Percentiles rank a stretch among this genome's conserved stretches.
Evolutionary conservation across 768 basidiomycete species (phyloP).

Genomic region (Termitomyces sp.): DNA sequence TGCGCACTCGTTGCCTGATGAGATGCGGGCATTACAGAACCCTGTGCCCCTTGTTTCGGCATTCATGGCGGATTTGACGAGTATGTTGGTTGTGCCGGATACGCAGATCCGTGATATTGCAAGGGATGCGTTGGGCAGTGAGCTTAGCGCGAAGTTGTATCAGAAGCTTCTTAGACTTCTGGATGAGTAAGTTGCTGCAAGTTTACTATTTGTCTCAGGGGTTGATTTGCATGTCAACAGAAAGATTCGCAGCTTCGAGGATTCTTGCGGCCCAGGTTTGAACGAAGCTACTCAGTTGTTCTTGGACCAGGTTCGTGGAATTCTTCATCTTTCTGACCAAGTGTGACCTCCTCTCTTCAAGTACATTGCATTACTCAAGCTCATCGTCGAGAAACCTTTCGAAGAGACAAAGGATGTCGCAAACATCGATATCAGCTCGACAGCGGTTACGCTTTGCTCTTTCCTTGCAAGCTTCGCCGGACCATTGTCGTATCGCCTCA

Average conservation of each 20-base stretch:
- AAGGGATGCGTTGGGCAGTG: constrained; percentile 76
- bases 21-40: constrained; percentile 62
- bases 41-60: constrained; percentile 56
- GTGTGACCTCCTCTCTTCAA: constrained; percentile 27
- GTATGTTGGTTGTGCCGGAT: constrained; percentile 61
- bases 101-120: constrained; percentile 74
- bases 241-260: constrained; percentile 51
- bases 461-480: constrained; percentile 66
- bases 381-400: constrained; percentile 72
- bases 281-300: constrained; percentile 49
- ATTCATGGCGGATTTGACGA: constrained; percentile 71
- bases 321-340: background rate
- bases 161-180: constrained; percentile 66
- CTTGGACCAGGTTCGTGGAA: constrained; percentile 65
- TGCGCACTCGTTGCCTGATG: constrained; percentile 60
- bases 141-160: constrained; percentile 72
- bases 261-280: constrained; percentile 42
- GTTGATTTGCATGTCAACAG: constrained; percentile 26
- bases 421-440: constrained; percentile 61
- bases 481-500: constrained; percentile 57
- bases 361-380: constrained; percentile 74
- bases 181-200: constrained; percentile 56
- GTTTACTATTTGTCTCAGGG: background rate
- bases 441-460: constrained; percentile 56
- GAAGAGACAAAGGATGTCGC: constrained; percentile 56